These are phyloP conservation scores for Astraeus odoratus DNA, from an alignment of 768 basidiomycete species.

Conservation along the genomic window DNA sequence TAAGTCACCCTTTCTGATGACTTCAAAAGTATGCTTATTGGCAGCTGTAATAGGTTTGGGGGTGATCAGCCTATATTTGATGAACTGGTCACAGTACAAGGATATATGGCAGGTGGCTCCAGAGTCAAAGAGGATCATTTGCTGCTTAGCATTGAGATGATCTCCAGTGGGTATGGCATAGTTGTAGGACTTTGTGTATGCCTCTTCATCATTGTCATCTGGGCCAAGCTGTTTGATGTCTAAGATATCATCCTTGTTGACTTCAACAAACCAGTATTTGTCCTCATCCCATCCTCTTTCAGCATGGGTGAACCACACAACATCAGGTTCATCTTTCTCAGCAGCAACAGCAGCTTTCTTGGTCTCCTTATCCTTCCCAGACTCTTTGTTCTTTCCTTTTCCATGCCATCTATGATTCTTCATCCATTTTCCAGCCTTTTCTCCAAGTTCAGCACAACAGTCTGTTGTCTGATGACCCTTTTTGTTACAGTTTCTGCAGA, in stretches of 20 bases:
- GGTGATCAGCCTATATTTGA: constrained; percentile 1
- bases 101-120: too few relatives aligned
- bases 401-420: too few relatives aligned
- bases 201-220: too few relatives aligned
- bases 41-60: constrained; percentile 20
- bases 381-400: neutral
- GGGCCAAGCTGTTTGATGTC: too few relatives aligned
- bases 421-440: neutral
- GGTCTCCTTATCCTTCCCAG: neutral
- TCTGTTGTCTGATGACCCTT: constrained; percentile 1
- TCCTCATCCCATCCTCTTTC: too few relatives aligned
- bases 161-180: too few relatives aligned
- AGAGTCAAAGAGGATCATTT: too few relatives aligned
- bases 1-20: constrained; percentile 14
- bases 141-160: too few relatives aligned
- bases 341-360: neutral
- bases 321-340: neutral
- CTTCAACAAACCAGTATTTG: too few relatives aligned
- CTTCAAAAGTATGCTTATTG: constrained; percentile 1
- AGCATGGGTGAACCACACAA: neutral
- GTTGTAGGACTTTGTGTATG: too few relatives aligned
- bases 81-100: neutral
- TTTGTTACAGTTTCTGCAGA: neutral
- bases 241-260: too few relatives aligned
- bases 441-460: constrained; percentile 2